These are phyloP conservation scores for Talaromyces amestolkiae DNA, from an alignment of 2,329 filamentous ascomycete species.

Conservation along the genomic window DNA sequence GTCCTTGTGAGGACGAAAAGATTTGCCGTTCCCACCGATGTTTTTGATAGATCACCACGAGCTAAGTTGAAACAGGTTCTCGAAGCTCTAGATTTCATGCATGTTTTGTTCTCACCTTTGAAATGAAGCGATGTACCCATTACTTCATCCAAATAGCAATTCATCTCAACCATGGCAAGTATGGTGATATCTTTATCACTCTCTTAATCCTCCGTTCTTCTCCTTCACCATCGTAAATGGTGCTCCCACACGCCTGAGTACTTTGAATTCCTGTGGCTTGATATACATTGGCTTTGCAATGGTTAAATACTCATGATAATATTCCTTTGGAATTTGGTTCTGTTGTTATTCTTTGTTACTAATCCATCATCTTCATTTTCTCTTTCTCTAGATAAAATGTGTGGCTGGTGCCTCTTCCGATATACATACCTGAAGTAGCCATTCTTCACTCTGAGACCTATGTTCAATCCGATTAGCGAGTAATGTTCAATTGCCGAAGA, in stretches of 20 bases:
- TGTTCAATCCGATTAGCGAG: background rate
- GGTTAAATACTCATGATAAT: background rate
- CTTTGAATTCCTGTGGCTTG: background rate
- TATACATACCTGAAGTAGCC: background rate
- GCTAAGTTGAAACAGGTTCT: constrained; percentile 12
- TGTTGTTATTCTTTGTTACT: background rate
- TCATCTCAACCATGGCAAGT: background rate
- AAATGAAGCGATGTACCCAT: background rate
- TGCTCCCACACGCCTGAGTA: background rate
- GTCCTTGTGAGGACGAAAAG: constrained; percentile 43
- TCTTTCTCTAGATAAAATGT: background rate
- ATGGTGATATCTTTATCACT: background rate
- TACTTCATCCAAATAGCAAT: background rate
- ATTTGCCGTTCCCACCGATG: constrained; percentile 26
- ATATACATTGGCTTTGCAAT: background rate
- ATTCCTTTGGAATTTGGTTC: background rate
- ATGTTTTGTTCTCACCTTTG: constrained; percentile 12
- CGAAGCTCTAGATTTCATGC: constrained; percentile 18
- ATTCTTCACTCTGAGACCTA: background rate
- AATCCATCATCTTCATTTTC: background rate
- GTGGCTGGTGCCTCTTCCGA: background rate
- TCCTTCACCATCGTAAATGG: background rate
- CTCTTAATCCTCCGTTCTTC: background rate
- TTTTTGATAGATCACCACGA: background rate
- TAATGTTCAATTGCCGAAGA: background rate